phyloP scores from a whole-genome alignment of 306 rosid species.

The Albizia julibrissin region DNA sequence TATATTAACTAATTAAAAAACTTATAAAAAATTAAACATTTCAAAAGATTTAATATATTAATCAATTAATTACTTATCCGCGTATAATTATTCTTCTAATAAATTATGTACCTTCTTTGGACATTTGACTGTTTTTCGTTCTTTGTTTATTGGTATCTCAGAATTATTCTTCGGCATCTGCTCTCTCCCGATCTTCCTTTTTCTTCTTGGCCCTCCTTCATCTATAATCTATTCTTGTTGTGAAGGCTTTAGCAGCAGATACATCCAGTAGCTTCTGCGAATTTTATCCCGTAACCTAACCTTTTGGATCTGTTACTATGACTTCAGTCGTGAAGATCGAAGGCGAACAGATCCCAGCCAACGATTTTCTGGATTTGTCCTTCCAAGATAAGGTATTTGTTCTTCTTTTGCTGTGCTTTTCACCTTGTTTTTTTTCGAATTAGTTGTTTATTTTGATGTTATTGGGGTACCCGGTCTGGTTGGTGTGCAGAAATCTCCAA shows the following conservation, averaged over 20 bases:
- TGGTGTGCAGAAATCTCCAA: neutral
- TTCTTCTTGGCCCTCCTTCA: neutral
- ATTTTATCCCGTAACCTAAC: neutral
- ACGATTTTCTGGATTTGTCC: conserved; percentile 11
- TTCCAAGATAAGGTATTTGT: conserved; percentile 42
- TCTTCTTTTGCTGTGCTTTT: neutral
- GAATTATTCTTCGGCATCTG: conserved; percentile 49
- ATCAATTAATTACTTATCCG: too few relatives aligned
- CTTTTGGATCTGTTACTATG: conserved; percentile 29
- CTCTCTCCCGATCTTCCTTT: neutral
- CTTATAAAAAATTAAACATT: too few relatives aligned
- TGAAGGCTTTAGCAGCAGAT: neutral
- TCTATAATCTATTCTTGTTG: neutral
- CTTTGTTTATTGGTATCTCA: neutral
- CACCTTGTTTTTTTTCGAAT: neutral
- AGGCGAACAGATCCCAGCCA: conserved; percentile 22
- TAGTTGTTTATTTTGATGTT: neutral
- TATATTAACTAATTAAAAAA: too few relatives aligned
- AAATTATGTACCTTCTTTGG: neutral
- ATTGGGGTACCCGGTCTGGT: neutral
- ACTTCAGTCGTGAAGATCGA: conserved; percentile 39
- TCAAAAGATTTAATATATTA: too few relatives aligned
- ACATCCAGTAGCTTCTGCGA: neutral
- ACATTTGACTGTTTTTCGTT: neutral
- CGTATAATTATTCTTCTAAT: too few relatives aligned